Conservation (phyloP, 331 rosid species). For the Quercus tomentella region DNA sequence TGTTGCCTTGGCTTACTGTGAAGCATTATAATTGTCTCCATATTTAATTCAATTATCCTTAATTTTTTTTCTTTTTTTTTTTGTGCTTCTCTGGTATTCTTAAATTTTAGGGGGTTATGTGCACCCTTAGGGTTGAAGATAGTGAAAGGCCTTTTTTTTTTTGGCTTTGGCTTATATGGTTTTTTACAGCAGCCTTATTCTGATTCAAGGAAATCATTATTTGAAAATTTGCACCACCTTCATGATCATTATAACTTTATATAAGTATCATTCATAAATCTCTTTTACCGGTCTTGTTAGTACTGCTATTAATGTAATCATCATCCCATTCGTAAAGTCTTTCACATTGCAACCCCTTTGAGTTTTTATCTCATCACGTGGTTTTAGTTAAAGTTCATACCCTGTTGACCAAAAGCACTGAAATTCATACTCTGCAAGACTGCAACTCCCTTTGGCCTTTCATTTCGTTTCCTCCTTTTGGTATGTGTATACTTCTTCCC, state of each 20-base stretch:
- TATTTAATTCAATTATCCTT: conserved; percentile 19
- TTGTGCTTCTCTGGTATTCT: conserved; percentile 18
- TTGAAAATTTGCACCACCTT: conserved; percentile 41
- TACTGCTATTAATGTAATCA: conserved; percentile 47
- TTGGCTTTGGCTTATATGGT: conserved; percentile 16
- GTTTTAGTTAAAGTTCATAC: conserved; percentile 54
- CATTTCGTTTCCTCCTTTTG: conserved; percentile 75
- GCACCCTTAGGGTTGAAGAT: conserved; percentile 41
- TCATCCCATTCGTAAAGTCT: conserved; percentile 41
- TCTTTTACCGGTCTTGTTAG: conserved; percentile 40
- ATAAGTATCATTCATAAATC: conserved; percentile 27
- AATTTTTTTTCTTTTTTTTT: background rate
- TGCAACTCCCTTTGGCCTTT: conserved; percentile 64
- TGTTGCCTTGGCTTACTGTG: conserved; percentile 42
- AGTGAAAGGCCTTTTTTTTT: conserved; percentile 40
- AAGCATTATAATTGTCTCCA: conserved; percentile 25
- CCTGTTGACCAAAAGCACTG: conserved; percentile 18
- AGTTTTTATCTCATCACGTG: conserved; percentile 48
- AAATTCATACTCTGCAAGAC: conserved; percentile 39
- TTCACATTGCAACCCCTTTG: conserved; percentile 40
- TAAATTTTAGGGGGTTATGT: conserved; percentile 20
- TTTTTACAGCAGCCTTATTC: conserved; percentile 27
- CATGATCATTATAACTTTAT: conserved; percentile 21
- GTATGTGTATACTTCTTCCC: conserved; percentile 84
- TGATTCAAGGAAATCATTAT: conserved; percentile 41